These are phyloP conservation scores for Arxiozyma telluris DNA, from an alignment of 1,139 yeast species.

Conservation along the genomic window DNA sequence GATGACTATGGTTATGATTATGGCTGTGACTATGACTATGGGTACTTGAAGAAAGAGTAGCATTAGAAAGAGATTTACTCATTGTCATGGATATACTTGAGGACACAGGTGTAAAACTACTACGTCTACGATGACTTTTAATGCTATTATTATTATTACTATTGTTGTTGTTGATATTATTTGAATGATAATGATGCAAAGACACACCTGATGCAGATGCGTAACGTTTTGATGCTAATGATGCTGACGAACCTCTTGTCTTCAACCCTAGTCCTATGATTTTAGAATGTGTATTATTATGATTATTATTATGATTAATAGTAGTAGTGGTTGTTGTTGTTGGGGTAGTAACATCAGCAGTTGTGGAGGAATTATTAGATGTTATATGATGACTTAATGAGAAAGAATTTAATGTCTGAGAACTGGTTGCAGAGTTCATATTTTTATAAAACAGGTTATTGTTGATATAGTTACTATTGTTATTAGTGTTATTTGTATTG, in stretches of 20 bases:
- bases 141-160: background rate
- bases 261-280: constrained; percentile 31
- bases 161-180: constrained; percentile 2
- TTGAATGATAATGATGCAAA: constrained; percentile 16
- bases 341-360: background rate
- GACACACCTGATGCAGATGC: constrained; percentile 28
- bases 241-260: constrained; percentile 32
- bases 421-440: constrained; percentile 1
- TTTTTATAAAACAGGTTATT: background rate
- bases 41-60: background rate
- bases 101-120: constrained; percentile 6
- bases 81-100: constrained; percentile 8
- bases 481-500: background rate
- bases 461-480: too few species aligned
- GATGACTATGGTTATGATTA: constrained; percentile 6
- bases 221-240: constrained; percentile 27
- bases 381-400: background rate
- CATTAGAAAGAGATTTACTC: constrained; percentile 1
- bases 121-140: constrained; percentile 6
- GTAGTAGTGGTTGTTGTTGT: background rate
- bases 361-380: background rate
- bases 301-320: constrained; percentile 8
- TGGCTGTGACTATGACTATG: constrained; percentile 5
- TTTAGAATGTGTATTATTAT: constrained; percentile 7
- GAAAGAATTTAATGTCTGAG: constrained; percentile 5